Percentiles rank a stretch among this genome's conserved stretches.
Evolutionary conservation across 2,329 filamentous ascomycete genomes (phyloP).

Genomic region (Monilinia laxa): DNA sequence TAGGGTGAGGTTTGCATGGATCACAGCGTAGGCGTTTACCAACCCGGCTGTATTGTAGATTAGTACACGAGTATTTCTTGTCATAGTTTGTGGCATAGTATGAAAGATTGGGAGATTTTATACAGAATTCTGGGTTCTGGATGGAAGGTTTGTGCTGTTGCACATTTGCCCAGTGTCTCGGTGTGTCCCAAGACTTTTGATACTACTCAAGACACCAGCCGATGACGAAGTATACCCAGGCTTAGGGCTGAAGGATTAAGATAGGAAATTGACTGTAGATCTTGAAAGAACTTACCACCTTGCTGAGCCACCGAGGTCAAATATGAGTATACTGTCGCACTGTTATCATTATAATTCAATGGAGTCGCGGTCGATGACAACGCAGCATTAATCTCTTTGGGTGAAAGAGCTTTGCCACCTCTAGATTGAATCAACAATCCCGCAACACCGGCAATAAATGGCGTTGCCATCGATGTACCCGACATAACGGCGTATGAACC

Average conservation of each 20-base stretch:
- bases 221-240: neutral
- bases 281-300: neutral
- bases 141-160: neutral
- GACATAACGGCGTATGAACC: neutral
- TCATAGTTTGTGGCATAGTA: neutral
- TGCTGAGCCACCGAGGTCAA: slow-evolving; percentile 8
- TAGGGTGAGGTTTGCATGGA: slow-evolving; percentile 8
- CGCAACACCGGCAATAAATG: neutral
- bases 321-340: slow-evolving; percentile 5
- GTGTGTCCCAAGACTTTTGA: neutral
- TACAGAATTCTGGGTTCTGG: neutral
- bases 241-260: neutral
- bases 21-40: neutral
- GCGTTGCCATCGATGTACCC: neutral
- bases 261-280: neutral
- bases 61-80: neutral
- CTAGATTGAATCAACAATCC: neutral
- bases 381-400: neutral
- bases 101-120: neutral
- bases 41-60: neutral
- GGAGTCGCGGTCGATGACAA: slow-evolving; percentile 8
- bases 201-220: neutral
- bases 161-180: neutral
- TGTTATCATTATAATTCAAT: slow-evolving; percentile 6
- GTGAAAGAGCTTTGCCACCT: neutral